phyloP scores from a whole-genome alignment of 768 basidiomycete species.

The Lentinula lateritia region DNA sequence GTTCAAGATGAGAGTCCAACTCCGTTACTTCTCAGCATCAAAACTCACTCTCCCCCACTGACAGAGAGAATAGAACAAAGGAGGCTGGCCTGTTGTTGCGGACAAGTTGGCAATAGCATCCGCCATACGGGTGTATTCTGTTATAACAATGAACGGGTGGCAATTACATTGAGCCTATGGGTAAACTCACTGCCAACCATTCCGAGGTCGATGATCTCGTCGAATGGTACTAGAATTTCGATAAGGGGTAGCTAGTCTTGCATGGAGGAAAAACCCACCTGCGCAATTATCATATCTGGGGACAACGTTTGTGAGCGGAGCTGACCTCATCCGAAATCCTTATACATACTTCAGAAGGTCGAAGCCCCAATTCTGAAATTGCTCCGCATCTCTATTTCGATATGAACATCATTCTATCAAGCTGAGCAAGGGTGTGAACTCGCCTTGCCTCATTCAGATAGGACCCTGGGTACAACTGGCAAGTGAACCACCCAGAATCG shows the following conservation, averaged over 20 bases:
- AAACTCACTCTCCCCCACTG: constrained; percentile 59
- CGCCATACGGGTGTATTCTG: constrained; percentile 59
- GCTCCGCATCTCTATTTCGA: constrained; percentile 40
- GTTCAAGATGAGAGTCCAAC: neutral
- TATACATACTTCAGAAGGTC: constrained; percentile 59
- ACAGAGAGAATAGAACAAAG: constrained; percentile 57
- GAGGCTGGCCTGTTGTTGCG: constrained; percentile 41
- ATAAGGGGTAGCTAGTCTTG: neutral
- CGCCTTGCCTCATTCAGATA: constrained; percentile 56
- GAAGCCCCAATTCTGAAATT: constrained; percentile 63
- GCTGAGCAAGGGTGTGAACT: neutral
- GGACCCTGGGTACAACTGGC: constrained; percentile 59
- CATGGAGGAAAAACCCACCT: constrained; percentile 25
- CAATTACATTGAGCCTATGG: neutral
- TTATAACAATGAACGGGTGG: neutral
- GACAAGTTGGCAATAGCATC: constrained; percentile 49
- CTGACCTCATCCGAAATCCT: constrained; percentile 9
- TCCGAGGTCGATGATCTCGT: constrained; percentile 48
- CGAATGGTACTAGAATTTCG: constrained; percentile 42
- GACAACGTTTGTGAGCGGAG: neutral
- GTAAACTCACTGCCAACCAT: constrained; percentile 44
- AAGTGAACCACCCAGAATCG: constrained; percentile 67
- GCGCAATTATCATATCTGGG: constrained; percentile 59
- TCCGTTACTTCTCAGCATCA: neutral
- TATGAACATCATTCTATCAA: neutral